phyloP scores from a whole-genome alignment of 805 yeast species.

The Ogataea paraovalis region DNA sequence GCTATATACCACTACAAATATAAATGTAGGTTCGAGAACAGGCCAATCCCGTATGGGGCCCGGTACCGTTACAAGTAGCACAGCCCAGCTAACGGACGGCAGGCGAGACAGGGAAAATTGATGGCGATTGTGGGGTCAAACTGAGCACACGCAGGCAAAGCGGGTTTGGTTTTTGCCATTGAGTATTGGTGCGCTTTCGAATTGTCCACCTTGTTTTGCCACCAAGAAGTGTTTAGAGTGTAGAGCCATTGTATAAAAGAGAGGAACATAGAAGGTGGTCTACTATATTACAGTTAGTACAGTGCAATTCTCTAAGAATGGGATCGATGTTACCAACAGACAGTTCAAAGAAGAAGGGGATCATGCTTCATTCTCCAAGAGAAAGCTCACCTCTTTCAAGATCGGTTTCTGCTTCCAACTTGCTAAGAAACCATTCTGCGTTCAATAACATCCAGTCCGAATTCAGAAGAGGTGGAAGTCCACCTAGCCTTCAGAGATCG shows the following conservation, averaged over 20 bases:
- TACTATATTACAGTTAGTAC: no score
- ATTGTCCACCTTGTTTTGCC: background rate
- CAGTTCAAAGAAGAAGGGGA: conserved; percentile 4
- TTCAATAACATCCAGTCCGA: conserved; percentile 4
- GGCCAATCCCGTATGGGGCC: no score
- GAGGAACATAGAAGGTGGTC: no score
- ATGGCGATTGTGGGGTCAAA: background rate
- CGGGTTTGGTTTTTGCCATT: background rate
- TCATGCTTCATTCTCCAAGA: conserved; percentile 16
- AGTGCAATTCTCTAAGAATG: background rate
- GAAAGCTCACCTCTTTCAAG: conserved; percentile 26
- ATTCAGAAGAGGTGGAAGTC: conserved; percentile 2
- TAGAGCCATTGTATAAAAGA: no score
- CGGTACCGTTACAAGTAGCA: no score
- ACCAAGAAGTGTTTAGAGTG: no score
- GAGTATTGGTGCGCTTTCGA: no score
- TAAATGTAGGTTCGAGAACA: no score
- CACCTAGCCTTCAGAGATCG: background rate
- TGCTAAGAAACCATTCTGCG: conserved; percentile 12
- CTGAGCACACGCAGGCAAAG: background rate
- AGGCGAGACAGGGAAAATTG: no score
- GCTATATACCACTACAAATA: no score
- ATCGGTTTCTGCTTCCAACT: conserved; percentile 20
- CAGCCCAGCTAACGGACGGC: no score
- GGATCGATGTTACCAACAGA: conserved; percentile 9